A percentile compares a stretch with the other conserved stretches of the same genome.
Evolutionary conservation across 2,329 filamentous ascomycete genomes (phyloP).

Genomic region (Falciphora oryzae): DNA sequence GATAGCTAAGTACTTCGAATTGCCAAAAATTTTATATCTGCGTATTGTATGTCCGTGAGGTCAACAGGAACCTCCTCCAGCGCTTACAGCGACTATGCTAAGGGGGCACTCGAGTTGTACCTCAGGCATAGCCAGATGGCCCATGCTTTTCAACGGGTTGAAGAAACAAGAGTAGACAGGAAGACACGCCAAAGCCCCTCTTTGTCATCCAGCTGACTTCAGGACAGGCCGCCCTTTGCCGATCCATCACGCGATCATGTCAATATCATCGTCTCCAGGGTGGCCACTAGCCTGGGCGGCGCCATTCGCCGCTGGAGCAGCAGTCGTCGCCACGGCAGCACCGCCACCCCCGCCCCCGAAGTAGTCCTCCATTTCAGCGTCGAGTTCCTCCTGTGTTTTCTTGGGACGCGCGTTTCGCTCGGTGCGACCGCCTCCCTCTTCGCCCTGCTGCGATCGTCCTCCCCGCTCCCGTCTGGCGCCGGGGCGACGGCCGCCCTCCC

Average conservation of each 20-base stretch:
- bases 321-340: constrained; percentile 28
- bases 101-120: neutral
- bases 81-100: neutral
- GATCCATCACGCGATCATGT: constrained; percentile 22
- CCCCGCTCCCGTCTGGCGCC: constrained; percentile 32
- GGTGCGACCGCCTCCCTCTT: constrained; percentile 25
- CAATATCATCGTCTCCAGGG: constrained; percentile 20
- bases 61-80: neutral
- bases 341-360: constrained; percentile 51
- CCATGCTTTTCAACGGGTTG: neutral
- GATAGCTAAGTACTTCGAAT: neutral
- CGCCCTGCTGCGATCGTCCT: constrained; percentile 26
- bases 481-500: constrained; percentile 42
- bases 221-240: neutral
- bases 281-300: constrained; percentile 30
- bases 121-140: neutral
- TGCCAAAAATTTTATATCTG: neutral
- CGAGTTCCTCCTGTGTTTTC: constrained; percentile 88
- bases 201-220: neutral
- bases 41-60: neutral
- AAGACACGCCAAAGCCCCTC: neutral
- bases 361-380: constrained; percentile 97
- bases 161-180: neutral
- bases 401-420: constrained; percentile 56
- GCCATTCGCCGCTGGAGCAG: constrained; percentile 17